Evolutionary conservation across 257 asterid genomes (phyloP).

Genomic region (Solanum dulcamara): DNA sequence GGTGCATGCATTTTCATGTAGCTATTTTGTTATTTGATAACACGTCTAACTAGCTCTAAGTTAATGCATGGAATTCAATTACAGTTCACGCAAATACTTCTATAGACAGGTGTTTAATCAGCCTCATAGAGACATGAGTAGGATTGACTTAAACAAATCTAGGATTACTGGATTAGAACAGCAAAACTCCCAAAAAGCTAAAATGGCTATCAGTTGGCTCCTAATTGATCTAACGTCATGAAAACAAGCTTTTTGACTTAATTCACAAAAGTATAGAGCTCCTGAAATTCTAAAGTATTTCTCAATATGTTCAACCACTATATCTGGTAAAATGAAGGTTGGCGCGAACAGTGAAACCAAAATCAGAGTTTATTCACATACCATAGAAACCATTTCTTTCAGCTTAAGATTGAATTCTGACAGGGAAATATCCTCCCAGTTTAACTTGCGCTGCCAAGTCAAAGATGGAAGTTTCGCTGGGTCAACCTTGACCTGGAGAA

Average conservation of each 20-base stretch:
- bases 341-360: neutral
- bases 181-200: neutral
- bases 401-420: constrained; percentile 50
- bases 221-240: neutral
- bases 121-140: neutral
- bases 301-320: neutral
- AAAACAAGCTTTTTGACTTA: neutral
- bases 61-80: neutral
- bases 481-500: constrained; percentile 47
- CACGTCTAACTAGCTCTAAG: neutral
- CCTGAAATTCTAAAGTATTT: neutral
- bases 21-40: neutral
- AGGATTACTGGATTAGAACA: neutral
- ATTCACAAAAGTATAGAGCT: neutral
- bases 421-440: constrained; percentile 40
- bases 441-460: constrained; percentile 69
- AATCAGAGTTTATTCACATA: constrained; percentile 23
- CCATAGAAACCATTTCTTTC: constrained; percentile 65
- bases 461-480: constrained; percentile 66
- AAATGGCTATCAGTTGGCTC: neutral
- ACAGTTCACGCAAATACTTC: neutral
- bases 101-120: neutral
- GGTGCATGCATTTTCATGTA: neutral
- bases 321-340: neutral
- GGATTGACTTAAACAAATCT: neutral